These are phyloP conservation scores for Teratosphaeriaceae sp. DNA, from an alignment of 2,329 filamentous ascomycete genomes.

Conservation along the genomic window DNA sequence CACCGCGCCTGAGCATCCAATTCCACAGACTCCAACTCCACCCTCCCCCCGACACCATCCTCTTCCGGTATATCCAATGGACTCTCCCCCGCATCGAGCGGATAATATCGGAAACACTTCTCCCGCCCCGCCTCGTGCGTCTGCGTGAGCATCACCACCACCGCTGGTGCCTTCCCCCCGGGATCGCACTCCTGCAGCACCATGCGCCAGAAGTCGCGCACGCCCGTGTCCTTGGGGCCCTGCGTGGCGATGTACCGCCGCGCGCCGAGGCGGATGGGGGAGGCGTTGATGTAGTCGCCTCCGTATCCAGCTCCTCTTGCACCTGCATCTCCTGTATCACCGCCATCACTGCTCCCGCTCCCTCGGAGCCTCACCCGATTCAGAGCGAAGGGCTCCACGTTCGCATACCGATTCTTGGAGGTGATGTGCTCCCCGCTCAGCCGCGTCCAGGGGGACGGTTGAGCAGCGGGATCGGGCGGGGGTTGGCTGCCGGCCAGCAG, in stretches of 20 bases:
- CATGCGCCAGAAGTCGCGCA: constrained; percentile 93
- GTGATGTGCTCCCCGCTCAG: constrained; percentile 51
- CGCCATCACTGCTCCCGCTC: no score
- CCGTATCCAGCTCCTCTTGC: constrained; percentile 62
- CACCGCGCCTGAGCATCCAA: constrained; percentile 53
- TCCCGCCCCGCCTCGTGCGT: constrained; percentile 70
- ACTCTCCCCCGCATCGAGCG: constrained; percentile 24
- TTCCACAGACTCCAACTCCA: constrained; percentile 53
- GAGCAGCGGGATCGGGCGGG: constrained; percentile 30
- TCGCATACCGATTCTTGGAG: constrained; percentile 73
- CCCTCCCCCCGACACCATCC: constrained; percentile 55
- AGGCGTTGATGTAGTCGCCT: constrained; percentile 49
- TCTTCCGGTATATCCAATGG: constrained; percentile 19
- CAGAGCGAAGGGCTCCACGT: constrained; percentile 84
- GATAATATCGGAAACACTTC: constrained; percentile 86
- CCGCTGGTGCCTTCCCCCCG: constrained; percentile 44
- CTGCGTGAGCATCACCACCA: constrained; percentile 92
- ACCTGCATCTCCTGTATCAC: no score
- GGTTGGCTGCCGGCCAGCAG: constrained; percentile 40
- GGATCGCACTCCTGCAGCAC: constrained; percentile 61
- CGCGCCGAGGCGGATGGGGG: constrained; percentile 38
- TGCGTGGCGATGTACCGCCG: constrained; percentile 78
- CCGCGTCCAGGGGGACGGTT: constrained; percentile 52
- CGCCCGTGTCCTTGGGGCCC: constrained; percentile 71
- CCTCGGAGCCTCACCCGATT: constrained; percentile 83